These are phyloP conservation scores for Ustilago lituana DNA, from an alignment of 1,284 basidiomycete species.

Conservation along the genomic window DNA sequence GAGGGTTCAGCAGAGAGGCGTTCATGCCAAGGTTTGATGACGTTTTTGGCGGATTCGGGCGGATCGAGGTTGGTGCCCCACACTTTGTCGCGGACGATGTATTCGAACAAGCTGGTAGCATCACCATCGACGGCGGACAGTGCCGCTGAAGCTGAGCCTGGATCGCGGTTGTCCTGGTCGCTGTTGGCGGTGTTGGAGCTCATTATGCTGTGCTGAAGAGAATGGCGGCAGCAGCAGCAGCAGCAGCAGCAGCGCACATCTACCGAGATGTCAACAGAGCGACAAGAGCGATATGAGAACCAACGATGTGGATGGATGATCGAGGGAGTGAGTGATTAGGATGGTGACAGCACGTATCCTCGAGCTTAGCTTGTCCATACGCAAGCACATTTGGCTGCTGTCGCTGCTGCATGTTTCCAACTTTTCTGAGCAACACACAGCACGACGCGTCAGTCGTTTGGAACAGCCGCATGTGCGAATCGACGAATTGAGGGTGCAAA, in stretches of 20 bases:
- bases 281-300: too few relatives aligned
- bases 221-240: too few relatives aligned
- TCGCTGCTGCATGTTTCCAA: too few relatives aligned
- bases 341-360: constrained; percentile 5
- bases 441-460: constrained; percentile 15
- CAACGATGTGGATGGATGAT: too few relatives aligned
- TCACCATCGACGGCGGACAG: constrained; percentile 46
- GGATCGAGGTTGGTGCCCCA: constrained; percentile 62
- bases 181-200: constrained; percentile 39
- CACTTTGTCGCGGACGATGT: constrained; percentile 60
- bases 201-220: constrained; percentile 14
- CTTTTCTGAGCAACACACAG: neutral
- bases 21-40: constrained; percentile 65
- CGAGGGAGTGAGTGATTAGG: constrained; percentile 4
- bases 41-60: constrained; percentile 57
- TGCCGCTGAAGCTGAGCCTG: constrained; percentile 12
- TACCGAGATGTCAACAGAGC: neutral
- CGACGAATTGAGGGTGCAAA: too few relatives aligned
- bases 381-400: too few relatives aligned
- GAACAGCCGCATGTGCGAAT: too few relatives aligned
- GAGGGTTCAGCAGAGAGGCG: constrained; percentile 44
- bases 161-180: constrained; percentile 38
- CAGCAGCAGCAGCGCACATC: constrained; percentile 11
- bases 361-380: neutral
- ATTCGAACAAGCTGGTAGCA: constrained; percentile 54